Conservation (phyloP, 2,329 filamentous ascomycete species). For the Paradendryphiella salina region DNA sequence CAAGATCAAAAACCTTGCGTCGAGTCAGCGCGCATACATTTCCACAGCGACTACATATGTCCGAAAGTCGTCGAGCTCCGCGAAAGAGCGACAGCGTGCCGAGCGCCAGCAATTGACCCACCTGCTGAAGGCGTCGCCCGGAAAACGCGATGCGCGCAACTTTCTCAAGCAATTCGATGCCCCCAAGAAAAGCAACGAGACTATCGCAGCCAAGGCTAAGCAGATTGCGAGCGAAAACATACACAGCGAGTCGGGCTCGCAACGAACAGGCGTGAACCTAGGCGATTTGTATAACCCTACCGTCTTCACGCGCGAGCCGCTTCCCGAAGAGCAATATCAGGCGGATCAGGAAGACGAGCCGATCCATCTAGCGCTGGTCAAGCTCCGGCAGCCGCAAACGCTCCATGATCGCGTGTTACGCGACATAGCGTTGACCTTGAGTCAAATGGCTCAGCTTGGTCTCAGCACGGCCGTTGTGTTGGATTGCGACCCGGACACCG, state of each 20-base stretch:
- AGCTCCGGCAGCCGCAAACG: conserved; percentile 73
- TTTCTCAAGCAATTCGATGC: conserved; percentile 83
- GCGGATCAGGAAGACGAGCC: conserved; percentile 46
- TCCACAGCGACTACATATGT: conserved; percentile 22
- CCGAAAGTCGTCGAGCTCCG: conserved; percentile 32
- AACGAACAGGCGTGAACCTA: conserved; percentile 60
- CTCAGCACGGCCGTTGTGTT: conserved; percentile 81
- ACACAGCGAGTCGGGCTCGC: conserved; percentile 42
- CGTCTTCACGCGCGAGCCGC: conserved; percentile 60
- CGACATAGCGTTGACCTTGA: conserved; percentile 80
- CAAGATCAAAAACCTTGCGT: conserved; percentile 11
- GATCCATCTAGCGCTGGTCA: conserved; percentile 81
- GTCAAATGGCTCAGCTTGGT: conserved; percentile 80
- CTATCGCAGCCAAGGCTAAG: conserved; percentile 13
- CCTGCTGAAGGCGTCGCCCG: conserved; percentile 82
- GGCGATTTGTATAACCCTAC: conserved; percentile 63
- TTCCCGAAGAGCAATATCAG: conserved; percentile 43
- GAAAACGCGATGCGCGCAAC: conserved; percentile 87
- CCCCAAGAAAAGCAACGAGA: conserved; percentile 24
- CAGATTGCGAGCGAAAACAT: conserved; percentile 24
- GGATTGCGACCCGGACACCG: conserved; percentile 62
- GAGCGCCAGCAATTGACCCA: conserved; percentile 45
- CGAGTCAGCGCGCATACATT: conserved; percentile 9
- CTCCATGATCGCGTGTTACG: conserved; percentile 69
- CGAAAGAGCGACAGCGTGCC: conserved; percentile 44